These are phyloP conservation scores for Kickxella alabastrina DNA, from an alignment of 192 early-diverging fungal species.

Conservation along the genomic window DNA sequence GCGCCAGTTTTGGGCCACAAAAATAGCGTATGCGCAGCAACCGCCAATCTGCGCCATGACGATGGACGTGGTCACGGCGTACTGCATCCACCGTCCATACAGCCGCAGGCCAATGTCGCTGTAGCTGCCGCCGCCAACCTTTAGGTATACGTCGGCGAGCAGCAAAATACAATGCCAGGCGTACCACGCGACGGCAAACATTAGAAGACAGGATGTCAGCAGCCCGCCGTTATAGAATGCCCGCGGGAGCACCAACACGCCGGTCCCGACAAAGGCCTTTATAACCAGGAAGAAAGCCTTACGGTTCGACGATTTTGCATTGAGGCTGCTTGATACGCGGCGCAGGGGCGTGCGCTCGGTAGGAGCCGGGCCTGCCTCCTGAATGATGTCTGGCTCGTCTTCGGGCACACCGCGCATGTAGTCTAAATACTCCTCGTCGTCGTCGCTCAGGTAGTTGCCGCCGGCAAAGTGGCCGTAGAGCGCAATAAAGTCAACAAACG, in stretches of 20 bases:
- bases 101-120: conserved; percentile 66
- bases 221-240: conserved; percentile 80
- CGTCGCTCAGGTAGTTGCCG: conserved; percentile 81
- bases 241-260: conserved; percentile 68
- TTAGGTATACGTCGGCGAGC: conserved; percentile 60
- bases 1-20: conserved; percentile 81
- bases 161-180: conserved; percentile 65
- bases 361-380: not conserved
- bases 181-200: conserved; percentile 59
- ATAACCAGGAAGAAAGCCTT: conserved; percentile 77
- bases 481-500: conserved; percentile 92
- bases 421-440: conserved; percentile 63
- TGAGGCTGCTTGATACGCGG: conserved; percentile 14
- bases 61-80: conserved; percentile 64
- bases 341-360: conserved; percentile 38
- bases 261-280: conserved; percentile 82
- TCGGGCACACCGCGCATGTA: conserved; percentile 10
- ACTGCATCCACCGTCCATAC: conserved; percentile 63
- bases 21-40: conserved; percentile 87
- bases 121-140: conserved; percentile 59
- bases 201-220: conserved; percentile 55
- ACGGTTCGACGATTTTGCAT: conserved; percentile 55
- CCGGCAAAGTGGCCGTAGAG: conserved; percentile 95
- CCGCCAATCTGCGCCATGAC: conserved; percentile 81
- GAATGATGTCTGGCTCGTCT: too few species aligned